Base-by-base conservation (phyloP, 2,329 filamentous ascomycete genomes). In the Penicillium sclerotiorum region DNA sequence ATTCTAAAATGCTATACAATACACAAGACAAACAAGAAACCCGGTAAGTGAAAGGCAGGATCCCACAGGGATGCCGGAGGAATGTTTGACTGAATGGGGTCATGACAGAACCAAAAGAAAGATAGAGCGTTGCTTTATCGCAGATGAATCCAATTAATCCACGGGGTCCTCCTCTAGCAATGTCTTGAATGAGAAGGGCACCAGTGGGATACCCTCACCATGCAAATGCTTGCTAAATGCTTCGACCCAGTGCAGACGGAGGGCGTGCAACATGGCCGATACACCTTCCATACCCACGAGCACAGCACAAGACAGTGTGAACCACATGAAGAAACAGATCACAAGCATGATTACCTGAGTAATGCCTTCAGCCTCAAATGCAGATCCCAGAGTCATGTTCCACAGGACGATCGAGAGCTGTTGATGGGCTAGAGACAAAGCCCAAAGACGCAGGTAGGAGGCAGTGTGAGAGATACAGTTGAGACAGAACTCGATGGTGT, bases 381-480 rank as follows among this genome's bases (percentile, higher is more conserved):
- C 87, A 44, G 85, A 86, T 23, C 81, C 87, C 43, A 99, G 80
- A 1, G 94, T 99, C 94, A 99, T 99, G 64, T 83, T 83, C 94
- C 94, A 99, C 40, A 99, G 82, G 56, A 99, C 94, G 58, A 92
- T 88, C 41, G 90, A 96, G 53, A 99, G 86, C 81, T 97, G 94
- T 73, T 99, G 94, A 79, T 99, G 94, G 25, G 94, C 94, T 52
- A 99, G 86, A 2, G 94, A 99, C 62, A 99, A 75, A 25, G 94
- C 94, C 94, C 94, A 99, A 37, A 99, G 88, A 79, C 94, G 94
- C 40, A 99, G 88, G 75, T 99, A 99, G 1, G 94, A 99, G 4
- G 94, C 94, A 4, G 95, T 99, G 76, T 99, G 94, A 23, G 94
- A 99, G 56, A 99, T 93, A 72, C 93, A 97, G 80, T 99, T 99